Conservation (phyloP, 306 rosid genomes). For the Parietaria judaica region DNA sequence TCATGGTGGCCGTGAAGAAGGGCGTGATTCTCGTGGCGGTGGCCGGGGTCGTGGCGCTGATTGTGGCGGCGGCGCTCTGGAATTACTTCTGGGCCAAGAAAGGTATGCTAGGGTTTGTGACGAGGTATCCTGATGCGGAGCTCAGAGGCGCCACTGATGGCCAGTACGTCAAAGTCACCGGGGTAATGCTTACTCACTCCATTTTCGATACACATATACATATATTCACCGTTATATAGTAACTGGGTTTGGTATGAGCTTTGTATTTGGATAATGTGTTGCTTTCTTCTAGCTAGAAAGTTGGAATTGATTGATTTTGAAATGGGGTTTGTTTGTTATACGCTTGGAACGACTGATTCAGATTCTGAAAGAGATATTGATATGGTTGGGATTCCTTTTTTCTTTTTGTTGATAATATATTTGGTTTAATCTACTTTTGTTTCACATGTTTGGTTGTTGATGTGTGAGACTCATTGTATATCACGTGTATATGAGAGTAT, state of each 20-base stretch:
- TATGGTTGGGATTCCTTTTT: neutral
- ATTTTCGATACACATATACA: neutral
- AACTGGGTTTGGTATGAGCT: too few species aligned
- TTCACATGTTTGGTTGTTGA: neutral
- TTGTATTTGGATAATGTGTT: neutral
- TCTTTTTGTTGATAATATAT: neutral
- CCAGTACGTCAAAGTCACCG: constrained; percentile 95
- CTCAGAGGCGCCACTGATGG: constrained; percentile 93
- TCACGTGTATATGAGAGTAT: too few species aligned
- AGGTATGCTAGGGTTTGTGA: constrained; percentile 70
- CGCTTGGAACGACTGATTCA: neutral
- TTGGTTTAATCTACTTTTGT: neutral
- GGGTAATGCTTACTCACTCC: constrained; percentile 42
- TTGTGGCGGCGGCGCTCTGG: constrained; percentile 43
- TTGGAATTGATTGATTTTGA: neutral
- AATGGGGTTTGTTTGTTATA: neutral
- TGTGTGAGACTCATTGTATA: neutral
- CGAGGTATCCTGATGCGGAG: constrained; percentile 79
- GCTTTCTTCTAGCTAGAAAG: neutral
- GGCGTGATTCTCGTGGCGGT: constrained; percentile 52
- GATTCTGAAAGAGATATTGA: neutral
- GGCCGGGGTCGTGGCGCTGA: constrained; percentile 45
- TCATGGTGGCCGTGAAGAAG: constrained; percentile 92
- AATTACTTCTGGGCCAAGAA: constrained; percentile 57
- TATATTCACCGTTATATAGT: too few species aligned